These are phyloP conservation scores for Aristolochia contorta DNA, from an alignment of 164 flowering plant genomes.

Conservation along the genomic window DNA sequence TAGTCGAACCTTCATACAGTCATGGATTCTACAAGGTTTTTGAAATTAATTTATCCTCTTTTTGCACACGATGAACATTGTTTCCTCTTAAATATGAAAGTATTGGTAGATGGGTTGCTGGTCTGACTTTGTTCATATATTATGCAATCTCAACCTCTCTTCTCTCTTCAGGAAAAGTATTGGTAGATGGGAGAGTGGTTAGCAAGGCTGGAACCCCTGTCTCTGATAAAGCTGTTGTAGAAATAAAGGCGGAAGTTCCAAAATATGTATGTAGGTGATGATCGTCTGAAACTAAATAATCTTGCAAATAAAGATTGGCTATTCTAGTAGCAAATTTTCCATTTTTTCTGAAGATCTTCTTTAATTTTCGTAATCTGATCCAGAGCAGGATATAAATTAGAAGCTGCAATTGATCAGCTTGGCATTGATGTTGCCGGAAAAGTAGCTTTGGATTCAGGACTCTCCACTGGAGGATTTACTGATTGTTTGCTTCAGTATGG, in stretches of 20 bases:
- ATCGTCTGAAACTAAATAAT: conserved; percentile 11
- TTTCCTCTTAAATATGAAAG: too few species aligned
- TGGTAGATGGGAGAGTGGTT: conserved; percentile 76
- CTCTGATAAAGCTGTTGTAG: conserved; percentile 61
- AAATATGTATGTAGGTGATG: conserved; percentile 99
- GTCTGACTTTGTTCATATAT: background rate
- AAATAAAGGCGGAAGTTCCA: conserved; percentile 85
- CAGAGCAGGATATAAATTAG: conserved; percentile 95
- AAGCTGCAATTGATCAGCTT: conserved; percentile 93
- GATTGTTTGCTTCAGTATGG: conserved; percentile 98
- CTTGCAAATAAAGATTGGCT: background rate
- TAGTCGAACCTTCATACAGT: conserved; percentile 78
- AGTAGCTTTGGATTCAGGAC: conserved; percentile 93
- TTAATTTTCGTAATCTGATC: conserved; percentile 3
- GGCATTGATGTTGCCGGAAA: conserved; percentile 71
- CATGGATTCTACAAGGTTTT: conserved; percentile 91
- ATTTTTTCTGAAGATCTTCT: too few species aligned
- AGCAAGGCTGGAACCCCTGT: conserved; percentile 83
- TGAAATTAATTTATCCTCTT: background rate
- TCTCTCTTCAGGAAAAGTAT: conserved; percentile 61
- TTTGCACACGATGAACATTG: too few species aligned
- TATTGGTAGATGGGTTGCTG: background rate
- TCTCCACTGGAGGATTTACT: conserved; percentile 98
- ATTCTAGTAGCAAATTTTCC: too few species aligned
- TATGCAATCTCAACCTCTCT: background rate